Base-by-base conservation (phyloP, 169 alveolate genomes). In the Cryptosporidium xiaoi region DNA sequence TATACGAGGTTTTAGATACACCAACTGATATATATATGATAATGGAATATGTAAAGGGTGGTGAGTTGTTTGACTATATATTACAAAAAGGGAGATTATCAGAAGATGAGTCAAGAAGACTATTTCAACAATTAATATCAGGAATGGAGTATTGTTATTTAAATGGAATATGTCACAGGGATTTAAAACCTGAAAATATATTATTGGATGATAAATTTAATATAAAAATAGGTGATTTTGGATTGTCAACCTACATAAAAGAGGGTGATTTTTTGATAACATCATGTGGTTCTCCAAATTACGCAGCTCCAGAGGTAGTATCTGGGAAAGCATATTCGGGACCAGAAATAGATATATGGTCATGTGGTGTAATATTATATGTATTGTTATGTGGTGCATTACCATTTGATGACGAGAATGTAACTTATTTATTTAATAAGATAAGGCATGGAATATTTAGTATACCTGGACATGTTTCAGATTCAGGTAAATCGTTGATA, bases 311-410 rank as follows among this genome's bases (percentile, higher is more conserved):
- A 16, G 98, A 96, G 83, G 94, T 96, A 93, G 93, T 94, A 24
- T 91, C 91, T 31, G 95, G 95, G 8, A 93, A 92, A 82, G 94
- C 96, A 31, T 97, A 98, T 92, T 91, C 93, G 34, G 98, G 99
- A 6, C 92, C 95, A 16, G 93, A 96, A 90, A 99, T 97, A 51
- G 99, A 98, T 91, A 94, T 98, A 15, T 98, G 99, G 99, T 95
- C 98, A 48, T 93, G 97, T 66, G 99, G 99, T 2, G 98, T 98
- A n/a, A 96, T 98, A 31, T 90, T 98, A 67, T 98, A 95, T 91
- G 99, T 99, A 5, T 93, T 97, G 96, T 91, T 98, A 53, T 97
- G 98, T 91, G 99, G 99, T 1, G 95, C 96, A 66, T 94, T 98
- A 15, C 99, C 99, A 6, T 97, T 96, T 91, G 99, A 96, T 90